Evolutionary conservation across 352 stramenopile species (phyloP), one percentile per base, ranked within the genome.

Genomic region (Aphanomyces stellatus): DNA sequence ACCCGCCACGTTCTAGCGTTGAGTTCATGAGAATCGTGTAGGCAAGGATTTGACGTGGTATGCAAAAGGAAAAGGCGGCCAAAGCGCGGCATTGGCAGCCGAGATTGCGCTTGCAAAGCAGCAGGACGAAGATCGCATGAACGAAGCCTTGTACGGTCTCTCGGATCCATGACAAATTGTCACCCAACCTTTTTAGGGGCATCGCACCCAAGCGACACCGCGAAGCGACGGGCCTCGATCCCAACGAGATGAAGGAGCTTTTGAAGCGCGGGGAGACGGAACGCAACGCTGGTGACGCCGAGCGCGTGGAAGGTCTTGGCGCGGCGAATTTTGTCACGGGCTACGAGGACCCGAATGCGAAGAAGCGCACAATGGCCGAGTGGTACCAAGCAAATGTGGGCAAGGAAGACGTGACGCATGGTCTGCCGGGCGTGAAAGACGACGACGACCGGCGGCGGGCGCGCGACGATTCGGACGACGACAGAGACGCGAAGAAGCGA

Each of bases 31-130:
- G 27, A 11, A n/a, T 5, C 28, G 6, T 35, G 34, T 55, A 82
- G 75, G 83, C 10, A 96, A 96, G 59, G 90, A 97, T 72, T 71
- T 97, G 10, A 82, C 83, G 65, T 97, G 89, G 89, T 97, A 96
- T 63, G 75, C 79, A 13, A 97, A 96, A 70, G 69, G 70, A 60
- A 87, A 82, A 30, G 72, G 72, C 17, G 65, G 89, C 65, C 71
- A 82, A 24, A 75, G 73, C 1, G 78, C 76, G 22, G 77, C 81
- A 19, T 66, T 91, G 30, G 69, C 83, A 42, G 49, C 77, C 8
- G 88, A 96, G 71, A 72, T 91, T 40, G 72, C 76, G 34, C 64
- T 88, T 11, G 79, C 89, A 34, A 90, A 88, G 65, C 79, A 94
- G 67, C 76, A 81, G 11, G 89, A 97, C 69, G 83, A 96, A 63